Base-by-base conservation (phyloP, 148 eudicot species). In the Rhododendron griersonianum region DNA sequence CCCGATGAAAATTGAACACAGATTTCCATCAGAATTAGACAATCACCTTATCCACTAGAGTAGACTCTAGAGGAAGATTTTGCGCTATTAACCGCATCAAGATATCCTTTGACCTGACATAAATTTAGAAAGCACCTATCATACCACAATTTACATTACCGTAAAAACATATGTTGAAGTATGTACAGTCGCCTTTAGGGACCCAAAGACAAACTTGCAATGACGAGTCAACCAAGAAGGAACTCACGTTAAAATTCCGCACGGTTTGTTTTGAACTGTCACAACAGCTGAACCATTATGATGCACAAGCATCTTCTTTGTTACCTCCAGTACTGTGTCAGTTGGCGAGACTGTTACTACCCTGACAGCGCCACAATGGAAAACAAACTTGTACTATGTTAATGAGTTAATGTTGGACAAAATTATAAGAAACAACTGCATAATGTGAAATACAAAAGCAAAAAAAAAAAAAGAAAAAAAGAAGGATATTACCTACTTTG, bases 401-500 rank as follows among this genome's bases (percentile, higher is more conserved):
- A 28, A 28, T 69, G 16, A 71, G 76, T 71, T 30, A 37, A 57
- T n/a, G 6, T 39, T 57, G 63, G 39, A 39, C 6, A 41, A 23
- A 30, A 19, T 73, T 19, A 30, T 82, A 19, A 63, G 15, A 14
- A 61, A n/a, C 16, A 35, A 16, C 86, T 25, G 33, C 74, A 67
- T n/a, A 25, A 25, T 65, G 3, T 65, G 15, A 82, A 59, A 65
- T 55, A 35, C 30, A 44, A 51, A 77, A 15, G 25, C 61, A 55
- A 55, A 55, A 63, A 63, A 59, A 85, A 4, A 10, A 59, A 41
- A 69, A n/a, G n/a, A n/a, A n/a, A 28, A 76, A 81, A 80, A 89
- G 84, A 89, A 89, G 86, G 88, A 87, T 93, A 93, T 93, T 94
- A 95, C 98, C 96, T 97, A 97, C 99, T 93, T 97, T 94, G 98